Percentiles rank a stretch among this genome's conserved stretches.
Evolutionary conservation across 148 eudicot species (phyloP).

Genomic region (Euryodendron excelsum): DNA sequence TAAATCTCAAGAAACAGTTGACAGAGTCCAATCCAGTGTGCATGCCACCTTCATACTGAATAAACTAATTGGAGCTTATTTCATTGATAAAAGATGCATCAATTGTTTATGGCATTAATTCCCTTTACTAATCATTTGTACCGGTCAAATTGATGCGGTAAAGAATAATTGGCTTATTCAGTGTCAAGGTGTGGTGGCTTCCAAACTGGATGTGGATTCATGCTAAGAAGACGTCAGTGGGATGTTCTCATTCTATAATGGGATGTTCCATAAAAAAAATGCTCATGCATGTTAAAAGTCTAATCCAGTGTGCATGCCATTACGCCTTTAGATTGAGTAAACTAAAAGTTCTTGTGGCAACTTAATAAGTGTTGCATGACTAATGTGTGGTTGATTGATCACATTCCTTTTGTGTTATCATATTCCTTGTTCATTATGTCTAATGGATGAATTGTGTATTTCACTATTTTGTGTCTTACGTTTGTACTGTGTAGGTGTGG

Average conservation of each 20-base stretch:
- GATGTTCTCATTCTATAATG: neutral
- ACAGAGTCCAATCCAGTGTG: no score
- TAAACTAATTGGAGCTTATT: neutral
- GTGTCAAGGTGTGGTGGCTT: neutral
- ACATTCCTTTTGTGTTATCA: neutral
- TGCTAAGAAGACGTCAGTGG: neutral
- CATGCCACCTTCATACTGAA: neutral
- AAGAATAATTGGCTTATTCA: neutral
- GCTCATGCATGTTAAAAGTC: neutral
- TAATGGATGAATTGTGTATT: neutral
- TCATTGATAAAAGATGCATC: neutral
- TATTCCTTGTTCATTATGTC: neutral
- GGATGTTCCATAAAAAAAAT: neutral
- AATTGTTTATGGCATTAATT: neutral
- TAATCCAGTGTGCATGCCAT: neutral
- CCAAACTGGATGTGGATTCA: neutral
- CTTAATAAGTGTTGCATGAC: neutral
- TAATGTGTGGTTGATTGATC: neutral
- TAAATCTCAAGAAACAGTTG: no score
- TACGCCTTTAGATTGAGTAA: neutral
- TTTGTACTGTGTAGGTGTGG: neutral
- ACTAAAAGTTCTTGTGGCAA: neutral
- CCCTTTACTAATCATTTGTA: neutral
- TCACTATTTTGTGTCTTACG: no score
- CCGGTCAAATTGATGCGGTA: neutral